Conservation (phyloP, 2,329 filamentous ascomycete genomes). For the Paecilomyces fulvus region DNA sequence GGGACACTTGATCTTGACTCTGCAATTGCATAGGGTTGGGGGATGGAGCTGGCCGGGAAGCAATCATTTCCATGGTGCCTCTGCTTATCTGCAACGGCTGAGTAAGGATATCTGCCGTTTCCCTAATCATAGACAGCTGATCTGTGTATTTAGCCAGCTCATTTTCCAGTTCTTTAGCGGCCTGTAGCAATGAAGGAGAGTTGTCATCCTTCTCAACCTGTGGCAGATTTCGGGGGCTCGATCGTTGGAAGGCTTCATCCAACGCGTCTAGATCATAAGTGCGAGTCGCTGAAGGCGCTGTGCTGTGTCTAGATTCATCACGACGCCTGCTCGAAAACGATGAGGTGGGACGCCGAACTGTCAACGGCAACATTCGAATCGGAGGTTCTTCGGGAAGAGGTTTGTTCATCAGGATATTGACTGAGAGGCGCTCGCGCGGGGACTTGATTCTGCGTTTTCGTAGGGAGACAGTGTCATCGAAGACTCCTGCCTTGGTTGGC, state of each 20-base stretch:
- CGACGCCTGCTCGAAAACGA: not conserved
- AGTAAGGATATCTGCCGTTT: slow-evolving; percentile 13
- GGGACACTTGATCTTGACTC: slow-evolving; percentile 4
- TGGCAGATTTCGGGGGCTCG: slow-evolving; percentile 5
- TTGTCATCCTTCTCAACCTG: slow-evolving; percentile 5
- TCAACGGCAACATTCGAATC: slow-evolving; percentile 20
- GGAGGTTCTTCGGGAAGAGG: slow-evolving; percentile 32
- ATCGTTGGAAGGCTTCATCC: slow-evolving; percentile 16
- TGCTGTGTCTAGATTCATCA: too few species aligned
- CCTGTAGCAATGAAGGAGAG: slow-evolving; percentile 21
- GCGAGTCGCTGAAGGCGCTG: not conserved
- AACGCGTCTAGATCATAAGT: slow-evolving; percentile 12
- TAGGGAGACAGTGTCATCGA: slow-evolving; percentile 20
- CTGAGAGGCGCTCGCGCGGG: slow-evolving; percentile 7
- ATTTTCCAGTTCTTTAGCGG: slow-evolving; percentile 28
- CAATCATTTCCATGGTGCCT: slow-evolving; percentile 24
- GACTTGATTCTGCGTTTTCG: slow-evolving; percentile 1
- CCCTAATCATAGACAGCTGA: not conserved
- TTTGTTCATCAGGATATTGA: slow-evolving; percentile 27
- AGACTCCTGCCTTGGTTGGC: slow-evolving; percentile 19
- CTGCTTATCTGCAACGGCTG: slow-evolving; percentile 25
- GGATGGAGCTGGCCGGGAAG: slow-evolving; percentile 21
- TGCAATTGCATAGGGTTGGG: slow-evolving; percentile 15
- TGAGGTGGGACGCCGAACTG: slow-evolving; percentile 11
- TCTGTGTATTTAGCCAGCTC: slow-evolving; percentile 20